phyloP scores from a whole-genome alignment of 2,329 filamentous ascomycete genomes.

The Metarhizium sp. region DNA sequence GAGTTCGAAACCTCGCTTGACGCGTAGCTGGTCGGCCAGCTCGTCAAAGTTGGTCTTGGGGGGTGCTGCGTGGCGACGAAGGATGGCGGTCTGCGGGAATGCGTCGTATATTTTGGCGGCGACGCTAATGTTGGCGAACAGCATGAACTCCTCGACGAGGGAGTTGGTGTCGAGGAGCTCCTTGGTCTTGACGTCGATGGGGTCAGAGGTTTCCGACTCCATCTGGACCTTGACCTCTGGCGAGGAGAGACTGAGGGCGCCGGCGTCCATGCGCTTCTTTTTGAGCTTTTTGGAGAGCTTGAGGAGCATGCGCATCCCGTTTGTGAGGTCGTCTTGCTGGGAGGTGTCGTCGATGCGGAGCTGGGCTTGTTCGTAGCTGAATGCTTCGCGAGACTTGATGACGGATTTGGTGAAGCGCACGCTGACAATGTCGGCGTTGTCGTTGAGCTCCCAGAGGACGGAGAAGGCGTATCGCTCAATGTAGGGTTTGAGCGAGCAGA shows the following conservation, averaged over 20 bases:
- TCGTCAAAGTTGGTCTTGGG: constrained; percentile 97
- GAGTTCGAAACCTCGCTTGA: constrained; percentile 74
- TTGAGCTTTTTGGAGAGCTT: constrained; percentile 86
- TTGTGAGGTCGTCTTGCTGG: constrained; percentile 80
- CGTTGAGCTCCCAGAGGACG: constrained; percentile 78
- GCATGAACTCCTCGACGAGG: constrained; percentile 97
- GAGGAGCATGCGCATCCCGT: constrained; percentile 79
- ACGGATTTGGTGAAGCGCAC: constrained; percentile 95
- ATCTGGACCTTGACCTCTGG: constrained; percentile 94
- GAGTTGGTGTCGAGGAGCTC: constrained; percentile 91
- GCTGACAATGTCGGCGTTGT: constrained; percentile 74
- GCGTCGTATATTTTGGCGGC: constrained; percentile 82
- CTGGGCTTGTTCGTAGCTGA: constrained; percentile 96
- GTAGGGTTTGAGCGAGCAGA: constrained; percentile 94
- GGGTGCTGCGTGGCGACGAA: constrained; percentile 84
- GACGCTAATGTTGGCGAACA: constrained; percentile 94
- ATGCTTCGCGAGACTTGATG: constrained; percentile 91
- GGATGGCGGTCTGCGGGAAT: constrained; percentile 90
- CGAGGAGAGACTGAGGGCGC: constrained; percentile 90
- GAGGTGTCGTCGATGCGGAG: constrained; percentile 83
- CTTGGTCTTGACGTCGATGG: constrained; percentile 94
- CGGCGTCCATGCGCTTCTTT: constrained; percentile 92
- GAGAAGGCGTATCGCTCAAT: constrained; percentile 92
- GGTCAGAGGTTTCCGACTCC: constrained; percentile 92
- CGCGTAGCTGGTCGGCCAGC: constrained; percentile 79